These are phyloP conservation scores for Pistacia vera DNA, from an alignment of 345 rosid genomes.

Conservation along the genomic window DNA sequence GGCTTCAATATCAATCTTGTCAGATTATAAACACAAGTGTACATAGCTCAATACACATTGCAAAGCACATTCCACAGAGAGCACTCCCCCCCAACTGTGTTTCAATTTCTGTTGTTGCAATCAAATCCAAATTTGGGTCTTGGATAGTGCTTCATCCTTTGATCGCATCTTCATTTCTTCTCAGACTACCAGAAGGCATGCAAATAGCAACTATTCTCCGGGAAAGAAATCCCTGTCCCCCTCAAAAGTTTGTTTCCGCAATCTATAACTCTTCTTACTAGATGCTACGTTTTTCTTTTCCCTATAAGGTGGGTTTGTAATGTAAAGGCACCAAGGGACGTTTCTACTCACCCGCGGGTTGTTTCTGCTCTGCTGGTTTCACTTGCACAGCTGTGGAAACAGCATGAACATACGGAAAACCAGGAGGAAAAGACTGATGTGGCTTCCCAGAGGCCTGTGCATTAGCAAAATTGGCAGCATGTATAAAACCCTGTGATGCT, in stretches of 20 bases:
- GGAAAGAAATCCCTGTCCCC: constrained; percentile 10
- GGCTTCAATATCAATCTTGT: constrained; percentile 29
- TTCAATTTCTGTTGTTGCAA: constrained; percentile 22
- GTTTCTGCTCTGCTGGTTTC: constrained; percentile 86
- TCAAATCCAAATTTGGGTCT: not conserved
- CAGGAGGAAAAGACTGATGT: constrained; percentile 61
- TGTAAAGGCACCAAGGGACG: not conserved
- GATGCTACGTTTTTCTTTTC: not conserved
- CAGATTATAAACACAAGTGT: constrained; percentile 38
- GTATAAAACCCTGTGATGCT: constrained; percentile 46
- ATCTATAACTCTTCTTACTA: constrained; percentile 11
- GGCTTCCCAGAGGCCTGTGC: constrained; percentile 55
- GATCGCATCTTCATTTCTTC: constrained; percentile 13
- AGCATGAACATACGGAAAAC: constrained; percentile 62
- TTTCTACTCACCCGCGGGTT: constrained; percentile 58
- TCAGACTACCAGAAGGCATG: constrained; percentile 22
- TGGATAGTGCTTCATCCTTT: not conserved
- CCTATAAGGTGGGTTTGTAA: not conserved
- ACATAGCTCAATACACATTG: constrained; percentile 25
- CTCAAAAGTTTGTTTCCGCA: constrained; percentile 19
- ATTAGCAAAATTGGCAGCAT: constrained; percentile 45
- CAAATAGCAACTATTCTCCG: constrained; percentile 15
- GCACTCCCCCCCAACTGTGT: constrained; percentile 16
- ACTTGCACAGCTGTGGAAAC: constrained; percentile 67
- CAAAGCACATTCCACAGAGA: constrained; percentile 23